phyloP scores from a whole-genome alignment of 768 basidiomycete species.

The Phallus indusiatus region DNA sequence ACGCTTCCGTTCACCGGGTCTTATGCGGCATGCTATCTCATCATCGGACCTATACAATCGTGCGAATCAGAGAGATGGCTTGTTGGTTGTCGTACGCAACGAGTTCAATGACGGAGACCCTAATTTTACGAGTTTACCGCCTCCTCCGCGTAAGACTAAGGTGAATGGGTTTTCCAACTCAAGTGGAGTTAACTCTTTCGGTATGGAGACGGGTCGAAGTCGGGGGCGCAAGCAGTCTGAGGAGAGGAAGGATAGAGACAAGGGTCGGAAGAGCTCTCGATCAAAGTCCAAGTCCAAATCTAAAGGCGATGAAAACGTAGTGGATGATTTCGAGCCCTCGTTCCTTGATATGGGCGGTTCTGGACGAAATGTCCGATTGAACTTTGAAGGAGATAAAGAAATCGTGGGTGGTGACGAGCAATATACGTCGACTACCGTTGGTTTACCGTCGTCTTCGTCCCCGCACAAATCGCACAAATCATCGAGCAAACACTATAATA shows the following conservation, averaged over 20 bases:
- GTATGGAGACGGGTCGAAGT: not conserved
- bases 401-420: not conserved
- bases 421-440: not conserved
- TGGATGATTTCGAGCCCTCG: not conserved
- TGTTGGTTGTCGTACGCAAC: not conserved
- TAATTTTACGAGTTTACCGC: not conserved
- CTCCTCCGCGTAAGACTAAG: not conserved
- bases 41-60: not conserved
- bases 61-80: not conserved
- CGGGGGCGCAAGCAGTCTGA: not conserved
- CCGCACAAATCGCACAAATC: not conserved
- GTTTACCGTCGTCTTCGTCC: no score
- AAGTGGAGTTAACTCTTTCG: not conserved
- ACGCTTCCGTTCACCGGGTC: not conserved
- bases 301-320: not conserved
- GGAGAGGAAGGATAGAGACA: not conserved
- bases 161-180: not conserved
- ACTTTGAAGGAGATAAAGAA: not conserved
- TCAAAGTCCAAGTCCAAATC: not conserved
- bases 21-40: not conserved
- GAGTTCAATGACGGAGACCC: not conserved
- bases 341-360: not conserved
- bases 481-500: not conserved
- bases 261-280: not conserved
- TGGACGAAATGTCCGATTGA: not conserved